Evolutionary conservation across 2,329 filamentous ascomycete genomes (phyloP), one percentile per base, ranked within the genome.

Genomic region (Aspergillus ruber): DNA sequence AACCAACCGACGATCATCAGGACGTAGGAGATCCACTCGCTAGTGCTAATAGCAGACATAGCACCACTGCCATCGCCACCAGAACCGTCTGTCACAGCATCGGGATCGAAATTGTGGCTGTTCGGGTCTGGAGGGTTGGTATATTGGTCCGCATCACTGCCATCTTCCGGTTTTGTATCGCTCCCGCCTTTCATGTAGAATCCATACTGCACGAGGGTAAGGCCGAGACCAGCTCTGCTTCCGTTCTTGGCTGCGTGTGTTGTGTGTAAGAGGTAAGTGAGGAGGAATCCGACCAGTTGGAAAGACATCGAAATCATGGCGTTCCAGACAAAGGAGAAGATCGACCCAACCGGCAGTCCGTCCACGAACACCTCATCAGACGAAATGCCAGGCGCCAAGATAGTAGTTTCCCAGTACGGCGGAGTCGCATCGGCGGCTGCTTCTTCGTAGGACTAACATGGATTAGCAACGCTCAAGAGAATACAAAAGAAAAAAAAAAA

Each of bases 1-100:
- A 97, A 97, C 93, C 93, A 98, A 4, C 93, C 93, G 1, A 95
- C 85, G 63, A 98, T 88, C 93, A 98, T 98, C 42, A 98, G 71
- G 13, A 87, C 76, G 61, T 97, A 98, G 9, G 90, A 88, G 53
- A 95, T 75, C 88, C 88, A 96, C 64, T 97, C 90, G 54, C 80
- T 85, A 44, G 84, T 85, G 5, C 78, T 81, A 38, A 95, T 81
- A 32, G 81, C 79, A 6, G 73, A 69, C 8, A 77, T 63, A 10
- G 72, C 70, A 36, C 75, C 74, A 10, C 70, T 57, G 6, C 59
- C 61, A 18, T 57, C 58, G 44, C 59, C 59, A 45, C 50, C 65
- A 27, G 59, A 57, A 12, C 65, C 67, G 27, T 73, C 74, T 3
- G 75, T 74, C 0, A 91, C 85, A 3, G 81, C 74, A 56, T 79